Evolutionary conservation across 2,329 filamentous ascomycete species (phyloP), one percentile per base, ranked within the genome.

Genomic region (Neonectria punicea): DNA sequence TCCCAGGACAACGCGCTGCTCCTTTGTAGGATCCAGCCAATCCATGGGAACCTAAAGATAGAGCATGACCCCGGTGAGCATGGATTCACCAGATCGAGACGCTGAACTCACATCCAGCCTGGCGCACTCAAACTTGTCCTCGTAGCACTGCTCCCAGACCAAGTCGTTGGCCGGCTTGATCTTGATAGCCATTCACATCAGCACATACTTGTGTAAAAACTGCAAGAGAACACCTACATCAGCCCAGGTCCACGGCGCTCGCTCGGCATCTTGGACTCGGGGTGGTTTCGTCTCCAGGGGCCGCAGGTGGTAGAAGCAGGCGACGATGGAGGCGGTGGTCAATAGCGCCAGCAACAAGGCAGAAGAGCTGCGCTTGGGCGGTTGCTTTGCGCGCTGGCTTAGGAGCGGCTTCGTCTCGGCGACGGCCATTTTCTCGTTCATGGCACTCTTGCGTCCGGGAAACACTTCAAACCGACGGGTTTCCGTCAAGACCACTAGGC

Each of bases 41-140:
- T 78, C 73, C 77, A 78, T 79, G 0, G 78, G 78, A 13, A 80
- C 72, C 77, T 80, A 28, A 2, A 43, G 16, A 62, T 30, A 39
- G 16, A 61, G 2, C 22, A 13, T 20, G 1, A 16, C 6, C 14
- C 9, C 36, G 8, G 22, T 69, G 13, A 69, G 58, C 5, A 51
- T 4, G 14, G 1, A 14, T 20, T 36, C 16, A 22, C 7, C 20
- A 14, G 14, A 51, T 3, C 16, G 25, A 18, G n/a, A 22, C 4
- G 1, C 47, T 5, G 11, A 46, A 69, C 73, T 68, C 50, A 78
- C 78, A 50, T 79, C 76, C 1, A 79, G 69, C 50, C 78, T 75
- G 5, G 78, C 77, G 62, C 78, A 79, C 41, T 79, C 73, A 30
- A 75, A 76, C 7, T 63, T 51, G 13, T 58, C 67, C 1, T 74